Percentiles rank a stretch among this genome's conserved stretches.
phyloP scores from a whole-genome alignment of 208 protist species.

The Trypanosoma rangeli region DNA sequence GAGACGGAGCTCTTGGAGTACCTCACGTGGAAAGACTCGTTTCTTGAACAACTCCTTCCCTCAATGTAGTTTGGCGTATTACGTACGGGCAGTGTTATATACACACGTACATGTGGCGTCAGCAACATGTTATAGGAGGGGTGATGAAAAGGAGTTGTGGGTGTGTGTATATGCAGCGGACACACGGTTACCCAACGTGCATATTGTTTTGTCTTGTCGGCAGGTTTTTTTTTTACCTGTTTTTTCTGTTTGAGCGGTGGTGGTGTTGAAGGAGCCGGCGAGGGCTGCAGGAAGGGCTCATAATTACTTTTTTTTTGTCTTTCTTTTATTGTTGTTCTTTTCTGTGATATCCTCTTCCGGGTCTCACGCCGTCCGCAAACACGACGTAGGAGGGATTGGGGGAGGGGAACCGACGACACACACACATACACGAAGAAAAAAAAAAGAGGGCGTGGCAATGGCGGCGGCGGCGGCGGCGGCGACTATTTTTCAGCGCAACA shows the following conservation, averaged over 20 bases:
- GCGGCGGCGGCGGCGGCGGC: slow-evolving; percentile 21
- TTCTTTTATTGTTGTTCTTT: too few relatives aligned
- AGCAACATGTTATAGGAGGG: not conserved
- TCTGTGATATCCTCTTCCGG: too few relatives aligned
- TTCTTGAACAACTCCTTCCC: slow-evolving; percentile 17
- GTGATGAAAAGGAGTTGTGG: not conserved
- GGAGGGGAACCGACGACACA: not conserved
- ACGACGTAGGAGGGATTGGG: not conserved
- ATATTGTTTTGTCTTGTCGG: not conserved
- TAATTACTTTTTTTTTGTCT: too few relatives aligned
- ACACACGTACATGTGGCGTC: not conserved
- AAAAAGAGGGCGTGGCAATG: slow-evolving; percentile 30
- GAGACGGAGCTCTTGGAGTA: slow-evolving; percentile 21
- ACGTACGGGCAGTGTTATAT: not conserved
- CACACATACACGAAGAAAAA: not conserved
- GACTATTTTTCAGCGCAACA: slow-evolving; percentile 84
- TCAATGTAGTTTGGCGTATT: not conserved
- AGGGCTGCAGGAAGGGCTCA: too few relatives aligned
- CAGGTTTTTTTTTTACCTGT: not conserved
- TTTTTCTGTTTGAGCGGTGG: too few relatives aligned
- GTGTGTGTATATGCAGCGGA: not conserved
- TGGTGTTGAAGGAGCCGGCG: too few relatives aligned
- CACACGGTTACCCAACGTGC: not conserved
- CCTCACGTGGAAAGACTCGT: slow-evolving; percentile 9
- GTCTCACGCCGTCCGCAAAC: not conserved